Conservation (phyloP, 768 basidiomycete species). For the Lactarius hengduanensis region DNA sequence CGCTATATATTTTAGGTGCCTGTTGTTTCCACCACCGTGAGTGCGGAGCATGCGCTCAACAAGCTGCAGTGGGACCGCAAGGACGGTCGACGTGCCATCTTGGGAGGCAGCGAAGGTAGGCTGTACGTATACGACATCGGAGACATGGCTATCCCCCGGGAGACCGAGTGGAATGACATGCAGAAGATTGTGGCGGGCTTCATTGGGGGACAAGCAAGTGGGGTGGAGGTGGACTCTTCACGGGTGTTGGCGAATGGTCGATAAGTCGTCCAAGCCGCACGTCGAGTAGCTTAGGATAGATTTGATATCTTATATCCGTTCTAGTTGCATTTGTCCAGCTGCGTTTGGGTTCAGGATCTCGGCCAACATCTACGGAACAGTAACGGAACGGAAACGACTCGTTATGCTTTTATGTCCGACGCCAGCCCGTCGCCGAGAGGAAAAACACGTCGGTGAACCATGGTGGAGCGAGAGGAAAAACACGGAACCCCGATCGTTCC, state of each 20-base stretch:
- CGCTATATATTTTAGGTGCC: conserved; percentile 62
- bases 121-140: conserved; percentile 95
- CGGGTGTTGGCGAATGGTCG: conserved; percentile 39
- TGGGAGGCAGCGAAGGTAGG: conserved; percentile 90
- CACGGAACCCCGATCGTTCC: conserved; percentile 22
- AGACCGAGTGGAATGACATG: conserved; percentile 92
- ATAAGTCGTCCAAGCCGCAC: conserved; percentile 19
- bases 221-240: conserved; percentile 34
- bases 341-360: not conserved
- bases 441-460: not conserved
- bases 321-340: not conserved
- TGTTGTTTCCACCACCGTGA: conserved; percentile 80
- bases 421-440: not conserved
- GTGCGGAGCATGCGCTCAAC: conserved; percentile 83
- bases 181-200: conserved; percentile 82
- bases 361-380: not conserved
- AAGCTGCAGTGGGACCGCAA: conserved; percentile 95
- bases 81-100: conserved; percentile 83
- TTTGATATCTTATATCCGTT: conserved; percentile 17
- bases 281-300: not conserved
- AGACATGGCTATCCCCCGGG: conserved; percentile 83
- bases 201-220: conserved; percentile 44
- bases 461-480: not conserved
- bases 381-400: not conserved
- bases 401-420: not conserved